Evolutionary conservation across 768 basidiomycete genomes (phyloP).

Genomic region (Auriculariales sp.): DNA sequence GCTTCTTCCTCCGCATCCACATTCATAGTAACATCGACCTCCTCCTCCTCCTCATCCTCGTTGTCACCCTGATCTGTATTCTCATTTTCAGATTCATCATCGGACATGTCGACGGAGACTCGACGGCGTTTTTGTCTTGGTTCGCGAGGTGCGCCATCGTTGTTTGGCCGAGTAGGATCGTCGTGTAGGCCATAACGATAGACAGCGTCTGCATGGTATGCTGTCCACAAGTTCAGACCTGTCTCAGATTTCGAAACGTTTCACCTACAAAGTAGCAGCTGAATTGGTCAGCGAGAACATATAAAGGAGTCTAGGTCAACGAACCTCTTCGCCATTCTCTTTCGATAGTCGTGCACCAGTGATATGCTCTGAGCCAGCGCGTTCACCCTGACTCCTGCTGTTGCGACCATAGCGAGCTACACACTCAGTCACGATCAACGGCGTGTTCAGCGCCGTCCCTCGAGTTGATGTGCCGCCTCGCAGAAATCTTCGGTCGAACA

Average conservation of each 20-base stretch:
- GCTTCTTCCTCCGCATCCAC: slow-evolving; percentile 15
- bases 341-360: slow-evolving; percentile 62
- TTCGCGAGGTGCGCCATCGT: too few species aligned
- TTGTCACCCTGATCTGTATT: slow-evolving; percentile 18
- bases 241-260: background rate
- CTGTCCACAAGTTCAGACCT: slow-evolving; percentile 21
- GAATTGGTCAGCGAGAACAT: slow-evolving; percentile 8
- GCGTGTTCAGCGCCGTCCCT: too few species aligned
- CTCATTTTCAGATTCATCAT: slow-evolving; percentile 14
- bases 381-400: slow-evolving; percentile 20
- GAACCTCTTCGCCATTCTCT: slow-evolving; percentile 62
- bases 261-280: slow-evolving; percentile 53
- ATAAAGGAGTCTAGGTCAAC: slow-evolving; percentile 7
- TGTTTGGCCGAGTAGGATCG: slow-evolving; percentile 35
- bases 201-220: slow-evolving; percentile 57
- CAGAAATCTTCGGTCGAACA: slow-evolving; percentile 78
- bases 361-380: slow-evolving; percentile 39
- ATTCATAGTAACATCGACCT: slow-evolving; percentile 18
- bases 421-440: slow-evolving; percentile 71
- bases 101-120: background rate
- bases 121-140: too few species aligned
- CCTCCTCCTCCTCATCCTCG: slow-evolving; percentile 19
- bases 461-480: too few species aligned
- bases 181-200: slow-evolving; percentile 65
- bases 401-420: slow-evolving; percentile 63